Base-by-base conservation (phyloP, 352 stramenopile species). In the Globisporangium acanthophoron region DNA sequence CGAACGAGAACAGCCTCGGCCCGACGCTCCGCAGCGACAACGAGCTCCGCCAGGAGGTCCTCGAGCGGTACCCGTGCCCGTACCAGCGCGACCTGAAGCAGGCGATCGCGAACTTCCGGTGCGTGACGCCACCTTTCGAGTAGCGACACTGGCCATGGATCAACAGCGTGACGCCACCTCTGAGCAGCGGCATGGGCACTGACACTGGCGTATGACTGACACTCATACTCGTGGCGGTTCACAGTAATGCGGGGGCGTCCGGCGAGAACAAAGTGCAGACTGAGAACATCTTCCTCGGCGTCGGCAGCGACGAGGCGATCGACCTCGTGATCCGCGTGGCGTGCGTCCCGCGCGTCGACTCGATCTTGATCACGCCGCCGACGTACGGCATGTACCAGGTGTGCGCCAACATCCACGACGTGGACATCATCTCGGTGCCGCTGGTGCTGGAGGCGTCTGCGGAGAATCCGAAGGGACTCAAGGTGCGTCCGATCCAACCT, bases 301-400 rank as follows among this genome's bases (percentile, higher is more conserved):
- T 99, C 5, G 97, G 97, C 52, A 98, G 91, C 59, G 97, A 99
- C 62, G 97, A 99, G 67, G 96, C 96, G 2, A 99, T 99, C 70
- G 97, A 99, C 66, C 73, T 99, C 43, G 83, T 99, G 52, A 98
- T 99, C 69, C 92, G 97, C 35, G 95, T 99, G 48, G 97, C 97
- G 59, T 99, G 96, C 66, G 85, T 78, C 21, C 97, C 96, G 39
- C 89, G 91, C 29, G 68, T 92, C 37, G 89, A 97, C 61, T 94
- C 96, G 61, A 97, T 99, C 40, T 65, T 99, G 45, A 98, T 97
- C 64, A 98, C 96, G 21, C 95, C 96, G 7, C 96, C 97, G 5
- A 99, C 96, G 0, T 99, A 99, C 72, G 96, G 96, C 54, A 99
- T 99, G 97, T 99, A 99, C 78, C 97, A 97, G 61, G 97, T 99